A percentile compares a stretch with the other conserved stretches of the same genome.
phyloP scores from a whole-genome alignment of 108 stramenopile species.

The Chaetoceros tenuissimus region DNA sequence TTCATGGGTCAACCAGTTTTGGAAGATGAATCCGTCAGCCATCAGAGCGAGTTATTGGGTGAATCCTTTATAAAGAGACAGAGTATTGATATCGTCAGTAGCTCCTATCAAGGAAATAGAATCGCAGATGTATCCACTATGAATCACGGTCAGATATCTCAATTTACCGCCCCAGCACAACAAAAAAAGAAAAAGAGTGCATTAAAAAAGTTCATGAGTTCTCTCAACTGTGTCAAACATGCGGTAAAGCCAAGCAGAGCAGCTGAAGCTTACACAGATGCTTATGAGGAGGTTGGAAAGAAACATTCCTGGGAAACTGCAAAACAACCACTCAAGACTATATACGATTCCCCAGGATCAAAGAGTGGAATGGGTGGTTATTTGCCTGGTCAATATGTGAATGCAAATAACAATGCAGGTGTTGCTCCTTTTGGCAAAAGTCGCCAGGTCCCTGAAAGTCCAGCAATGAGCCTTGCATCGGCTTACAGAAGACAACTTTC shows the following conservation, averaged over 20 bases:
- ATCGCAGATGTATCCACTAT: background rate
- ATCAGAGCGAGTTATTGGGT: background rate
- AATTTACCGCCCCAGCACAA: background rate
- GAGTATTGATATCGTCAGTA: background rate
- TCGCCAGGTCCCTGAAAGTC: background rate
- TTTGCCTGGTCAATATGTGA: too few relatives aligned
- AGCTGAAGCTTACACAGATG: background rate
- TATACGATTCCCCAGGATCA: too few relatives aligned
- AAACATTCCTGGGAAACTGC: too few relatives aligned
- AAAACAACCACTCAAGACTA: too few relatives aligned
- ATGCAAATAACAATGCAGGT: too few relatives aligned
- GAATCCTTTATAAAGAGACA: background rate
- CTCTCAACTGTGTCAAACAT: background rate
- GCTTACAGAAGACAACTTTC: background rate
- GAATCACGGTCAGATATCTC: background rate
- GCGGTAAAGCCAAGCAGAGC: background rate
- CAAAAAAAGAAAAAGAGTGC: background rate
- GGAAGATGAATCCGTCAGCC: background rate
- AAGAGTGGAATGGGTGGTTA: too few relatives aligned
- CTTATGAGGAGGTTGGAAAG: background rate
- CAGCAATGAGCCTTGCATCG: background rate
- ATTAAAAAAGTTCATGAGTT: background rate
- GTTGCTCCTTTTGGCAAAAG: too few relatives aligned
- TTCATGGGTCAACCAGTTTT: background rate
- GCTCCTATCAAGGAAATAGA: background rate